Evolutionary conservation across 805 yeast genomes (phyloP).

Genomic region (Kuraishia molischiana): DNA sequence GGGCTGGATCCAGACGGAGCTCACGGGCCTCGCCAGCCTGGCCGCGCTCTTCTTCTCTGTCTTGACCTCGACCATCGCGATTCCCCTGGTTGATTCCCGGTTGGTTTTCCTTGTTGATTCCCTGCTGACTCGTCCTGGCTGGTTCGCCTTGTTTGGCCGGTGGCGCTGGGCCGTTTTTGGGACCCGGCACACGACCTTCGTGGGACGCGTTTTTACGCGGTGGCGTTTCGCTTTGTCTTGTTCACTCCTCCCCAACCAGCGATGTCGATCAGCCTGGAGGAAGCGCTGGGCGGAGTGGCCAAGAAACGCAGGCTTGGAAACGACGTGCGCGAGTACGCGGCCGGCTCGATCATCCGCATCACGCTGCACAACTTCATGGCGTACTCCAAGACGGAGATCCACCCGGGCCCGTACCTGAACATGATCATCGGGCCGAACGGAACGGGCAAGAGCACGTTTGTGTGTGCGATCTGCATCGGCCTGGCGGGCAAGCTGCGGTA

Average conservation of each 20-base stretch:
- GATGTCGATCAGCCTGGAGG: too few relatives aligned
- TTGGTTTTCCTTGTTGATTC: too few relatives aligned
- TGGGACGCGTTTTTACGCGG: too few relatives aligned
- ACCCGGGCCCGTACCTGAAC: constrained; percentile 74
- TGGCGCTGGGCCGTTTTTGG: too few relatives aligned
- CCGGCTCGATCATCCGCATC: constrained; percentile 41
- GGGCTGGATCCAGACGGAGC: constrained; percentile 15
- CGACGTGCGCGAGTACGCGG: constrained; percentile 26
- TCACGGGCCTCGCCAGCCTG: constrained; percentile 4
- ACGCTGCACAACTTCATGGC: constrained; percentile 58
- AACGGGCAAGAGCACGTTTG: constrained; percentile 87
- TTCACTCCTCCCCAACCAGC: too few relatives aligned
- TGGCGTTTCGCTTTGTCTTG: too few relatives aligned
- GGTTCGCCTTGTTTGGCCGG: too few relatives aligned
- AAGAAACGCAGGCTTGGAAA: too few relatives aligned
- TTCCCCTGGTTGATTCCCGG: too few relatives aligned
- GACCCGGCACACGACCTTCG: too few relatives aligned
- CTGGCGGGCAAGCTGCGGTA: constrained; percentile 70
- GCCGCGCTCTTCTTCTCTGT: constrained; percentile 13
- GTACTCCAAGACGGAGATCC: constrained; percentile 58
- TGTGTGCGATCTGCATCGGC: constrained; percentile 87
- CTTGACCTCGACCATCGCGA: constrained; percentile 1
- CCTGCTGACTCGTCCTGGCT: too few relatives aligned
- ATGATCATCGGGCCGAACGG: constrained; percentile 97
- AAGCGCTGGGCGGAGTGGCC: too few relatives aligned